These are phyloP conservation scores for Cyclostephanos tholiformis DNA, from an alignment of 108 stramenopile genomes.

Conservation along the genomic window DNA sequence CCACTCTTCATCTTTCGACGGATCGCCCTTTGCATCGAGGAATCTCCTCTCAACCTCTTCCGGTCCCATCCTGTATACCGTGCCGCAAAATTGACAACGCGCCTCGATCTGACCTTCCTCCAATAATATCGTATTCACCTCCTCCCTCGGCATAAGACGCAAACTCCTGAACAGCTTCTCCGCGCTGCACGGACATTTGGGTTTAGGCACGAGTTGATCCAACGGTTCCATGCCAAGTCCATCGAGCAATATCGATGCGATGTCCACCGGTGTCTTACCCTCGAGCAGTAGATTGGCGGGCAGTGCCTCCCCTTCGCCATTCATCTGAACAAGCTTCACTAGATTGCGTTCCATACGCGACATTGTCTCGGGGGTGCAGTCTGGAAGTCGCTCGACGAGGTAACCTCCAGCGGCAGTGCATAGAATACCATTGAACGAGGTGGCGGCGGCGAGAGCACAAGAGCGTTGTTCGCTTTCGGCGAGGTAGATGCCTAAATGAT, in stretches of 20 bases:
- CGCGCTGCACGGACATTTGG: conserved; percentile 70
- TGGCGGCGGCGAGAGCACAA: conserved; percentile 83
- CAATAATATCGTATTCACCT: conserved; percentile 77
- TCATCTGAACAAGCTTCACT: conserved; percentile 66
- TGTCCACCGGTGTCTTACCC: conserved; percentile 77
- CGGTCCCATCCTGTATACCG: conserved; percentile 69
- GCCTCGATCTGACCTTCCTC: conserved; percentile 81
- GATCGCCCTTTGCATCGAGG: conserved; percentile 67
- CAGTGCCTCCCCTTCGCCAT: conserved; percentile 66
- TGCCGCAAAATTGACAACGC: conserved; percentile 87
- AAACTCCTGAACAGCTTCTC: conserved; percentile 77
- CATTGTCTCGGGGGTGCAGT: conserved; percentile 59
- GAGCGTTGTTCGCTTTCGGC: conserved; percentile 88
- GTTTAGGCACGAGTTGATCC: conserved; percentile 59
- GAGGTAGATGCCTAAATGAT: conserved; percentile 62
- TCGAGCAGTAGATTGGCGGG: conserved; percentile 70
- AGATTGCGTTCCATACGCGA: conserved; percentile 67
- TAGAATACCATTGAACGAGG: conserved; percentile 73
- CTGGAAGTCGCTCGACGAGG: conserved; percentile 83
- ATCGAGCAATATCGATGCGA: conserved; percentile 73
- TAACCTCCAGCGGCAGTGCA: conserved; percentile 89
- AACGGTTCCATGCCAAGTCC: conserved; percentile 80
- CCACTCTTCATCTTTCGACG: conserved; percentile 63
- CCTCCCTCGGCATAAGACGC: conserved; percentile 71
- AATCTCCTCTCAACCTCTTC: conserved; percentile 71